These are phyloP conservation scores for Candida freyschussii DNA, from an alignment of 1,139 yeast species.

Conservation along the genomic window DNA sequence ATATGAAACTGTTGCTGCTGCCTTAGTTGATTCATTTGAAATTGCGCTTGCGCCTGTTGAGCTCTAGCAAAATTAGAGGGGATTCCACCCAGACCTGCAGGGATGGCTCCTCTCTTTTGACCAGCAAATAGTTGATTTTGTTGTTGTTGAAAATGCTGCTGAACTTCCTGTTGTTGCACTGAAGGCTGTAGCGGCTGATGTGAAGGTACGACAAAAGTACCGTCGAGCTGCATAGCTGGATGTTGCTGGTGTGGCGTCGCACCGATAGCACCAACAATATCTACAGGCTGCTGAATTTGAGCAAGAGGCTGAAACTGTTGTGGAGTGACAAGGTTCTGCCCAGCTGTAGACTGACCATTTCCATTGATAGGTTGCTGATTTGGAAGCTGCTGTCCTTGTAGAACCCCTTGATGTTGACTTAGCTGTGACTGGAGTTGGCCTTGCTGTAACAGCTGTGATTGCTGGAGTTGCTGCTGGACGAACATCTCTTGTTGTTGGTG, in stretches of 20 bases:
- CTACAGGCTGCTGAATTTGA: constrained; percentile 14
- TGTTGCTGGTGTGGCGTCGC: constrained; percentile 18
- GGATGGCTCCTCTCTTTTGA: constrained; percentile 20
- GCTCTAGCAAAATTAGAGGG: constrained; percentile 26
- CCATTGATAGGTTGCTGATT: constrained; percentile 9
- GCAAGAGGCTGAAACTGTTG: constrained; percentile 13
- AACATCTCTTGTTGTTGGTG: constrained; percentile 25
- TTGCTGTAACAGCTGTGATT: constrained; percentile 13
- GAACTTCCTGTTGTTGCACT: constrained; percentile 21
- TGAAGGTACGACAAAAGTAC: constrained; percentile 2
- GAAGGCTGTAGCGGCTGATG: constrained; percentile 10
- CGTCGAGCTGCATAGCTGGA: constrained; percentile 1
- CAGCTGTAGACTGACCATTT: constrained; percentile 1
- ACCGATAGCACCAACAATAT: constrained; percentile 1
- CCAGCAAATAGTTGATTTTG: constrained; percentile 23
- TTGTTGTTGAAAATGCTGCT: constrained; percentile 23
- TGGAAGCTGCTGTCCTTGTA: constrained; percentile 14
- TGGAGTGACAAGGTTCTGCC: constrained; percentile 5
- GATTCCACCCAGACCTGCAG: constrained; percentile 25
- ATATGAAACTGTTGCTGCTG: constrained; percentile 32
- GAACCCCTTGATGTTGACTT: constrained; percentile 7
- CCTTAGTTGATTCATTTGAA: constrained; percentile 47
- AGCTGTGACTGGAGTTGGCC: constrained; percentile 16
- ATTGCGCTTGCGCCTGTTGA: constrained; percentile 50
- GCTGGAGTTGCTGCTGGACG: constrained; percentile 27